Evolutionary conservation across 2,329 filamentous ascomycete genomes (phyloP).

Genomic region (Coniochaeta hoffmannii): DNA sequence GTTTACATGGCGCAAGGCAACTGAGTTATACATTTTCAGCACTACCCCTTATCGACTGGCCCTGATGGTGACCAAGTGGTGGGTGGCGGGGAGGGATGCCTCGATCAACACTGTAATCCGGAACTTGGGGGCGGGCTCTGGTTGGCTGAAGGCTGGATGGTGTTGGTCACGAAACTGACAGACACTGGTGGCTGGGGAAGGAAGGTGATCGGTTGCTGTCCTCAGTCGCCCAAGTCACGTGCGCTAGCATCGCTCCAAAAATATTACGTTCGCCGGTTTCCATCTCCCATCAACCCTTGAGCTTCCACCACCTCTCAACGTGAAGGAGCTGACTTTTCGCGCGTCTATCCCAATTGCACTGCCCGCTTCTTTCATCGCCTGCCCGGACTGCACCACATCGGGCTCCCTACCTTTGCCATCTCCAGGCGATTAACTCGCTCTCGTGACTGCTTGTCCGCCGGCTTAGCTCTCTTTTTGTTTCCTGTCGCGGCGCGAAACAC

Average conservation of each 20-base stretch:
- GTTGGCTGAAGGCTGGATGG: not conserved
- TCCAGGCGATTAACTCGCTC: slow-evolving; percentile 13
- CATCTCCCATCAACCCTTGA: not conserved
- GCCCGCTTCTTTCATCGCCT: slow-evolving; percentile 2
- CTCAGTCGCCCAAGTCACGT: not conserved
- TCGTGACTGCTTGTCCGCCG: not conserved
- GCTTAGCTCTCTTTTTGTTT: slow-evolving; percentile 6
- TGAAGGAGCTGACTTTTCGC: not conserved
- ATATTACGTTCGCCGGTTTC: not conserved
- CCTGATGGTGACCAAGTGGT: not conserved
- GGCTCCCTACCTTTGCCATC: not conserved
- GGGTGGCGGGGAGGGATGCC: not conserved
- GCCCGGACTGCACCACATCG: not conserved
- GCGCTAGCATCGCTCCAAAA: not conserved
- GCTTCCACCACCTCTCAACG: not conserved
- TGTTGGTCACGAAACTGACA: not conserved
- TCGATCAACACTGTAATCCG: not conserved
- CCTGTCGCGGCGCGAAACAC: slow-evolving; percentile 11
- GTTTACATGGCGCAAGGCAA: slow-evolving; percentile 1
- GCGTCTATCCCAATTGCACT: slow-evolving; percentile 3
- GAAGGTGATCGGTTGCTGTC: not conserved
- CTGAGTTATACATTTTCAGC: slow-evolving; percentile 4
- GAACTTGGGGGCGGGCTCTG: not conserved
- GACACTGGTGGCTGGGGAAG: not conserved
- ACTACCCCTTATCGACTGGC: not conserved